Base-by-base conservation (phyloP, 371 early-diverging fungal genomes). In the Actinomortierella ambigua region DNA sequence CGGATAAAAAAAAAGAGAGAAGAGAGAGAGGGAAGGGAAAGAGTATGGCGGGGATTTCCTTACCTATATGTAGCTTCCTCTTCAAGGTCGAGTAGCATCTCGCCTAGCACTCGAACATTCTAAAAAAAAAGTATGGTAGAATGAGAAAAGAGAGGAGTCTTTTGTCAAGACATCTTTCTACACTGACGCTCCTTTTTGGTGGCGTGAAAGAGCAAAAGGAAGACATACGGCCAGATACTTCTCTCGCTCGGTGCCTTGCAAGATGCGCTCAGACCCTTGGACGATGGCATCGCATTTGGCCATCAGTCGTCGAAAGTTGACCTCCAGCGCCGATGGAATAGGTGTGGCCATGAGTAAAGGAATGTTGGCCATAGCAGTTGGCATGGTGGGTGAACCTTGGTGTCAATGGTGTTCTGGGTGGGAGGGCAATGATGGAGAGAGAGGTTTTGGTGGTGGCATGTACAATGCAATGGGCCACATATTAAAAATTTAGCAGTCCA, bases 261-360 rank as follows among this genome's bases (percentile, higher is more conserved):
- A 62, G 24, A 61, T 65, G 18, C 46, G 57, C 47, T 70, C 71
- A 5, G 66, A 49, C 11, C 59, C 57, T 5, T 59, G 46, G 23
- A 58, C 59, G 44, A 47, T 70, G 43, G 59, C 52, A 27, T 62
- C 62, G 41, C 71, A 65, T 47, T 70, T 70, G 7, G 60, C 59
- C 62, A 70, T 65, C 56, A 70, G 55, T 11, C 71, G 71, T 1
- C 65, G 55, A 23, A 70, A 40, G 27, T 70, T 70, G 41, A 70
- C 43, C 28, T 70, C 71, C 17, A 59, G 27, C 8, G 58, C 52
- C 1, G 71, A 70, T 2, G 65, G 65, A 1, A 62, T 34, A 6
- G 34, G 34, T 34, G 34, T 34, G 7, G 34, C 34, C 34, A 34
- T 34, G 34, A 34, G 34, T 34, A 11, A 11, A 4, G 34, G 34